Conservation (phyloP, 352 stramenopile species). For the Pythium rishiriense region DNA sequence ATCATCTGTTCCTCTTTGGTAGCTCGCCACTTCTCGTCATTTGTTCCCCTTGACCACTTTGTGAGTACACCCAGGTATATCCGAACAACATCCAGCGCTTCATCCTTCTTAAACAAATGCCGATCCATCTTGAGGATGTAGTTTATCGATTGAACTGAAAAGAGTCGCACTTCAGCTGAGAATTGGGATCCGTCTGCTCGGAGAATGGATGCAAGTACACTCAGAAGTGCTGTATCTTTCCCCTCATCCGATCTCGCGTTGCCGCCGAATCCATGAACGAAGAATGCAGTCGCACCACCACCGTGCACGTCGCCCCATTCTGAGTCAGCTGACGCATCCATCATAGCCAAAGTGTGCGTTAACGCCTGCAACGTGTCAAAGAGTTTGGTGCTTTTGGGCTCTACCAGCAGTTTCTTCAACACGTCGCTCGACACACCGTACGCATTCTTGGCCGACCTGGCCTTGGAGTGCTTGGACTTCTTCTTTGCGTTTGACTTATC, state of each 20-base stretch:
- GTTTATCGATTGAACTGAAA: constrained; percentile 82
- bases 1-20: constrained; percentile 56
- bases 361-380: constrained; percentile 71
- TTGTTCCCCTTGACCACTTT: constrained; percentile 27
- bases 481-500: constrained; percentile 43
- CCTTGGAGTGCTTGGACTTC: constrained; percentile 26
- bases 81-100: constrained; percentile 44
- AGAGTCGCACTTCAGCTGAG: constrained; percentile 45
- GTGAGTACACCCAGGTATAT: constrained; percentile 60
- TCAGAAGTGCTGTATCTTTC: constrained; percentile 65
- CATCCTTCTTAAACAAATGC: constrained; percentile 50
- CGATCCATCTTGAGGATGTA: constrained; percentile 86
- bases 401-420: constrained; percentile 49
- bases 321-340: constrained; percentile 76
- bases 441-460: constrained; percentile 31
- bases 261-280: constrained; percentile 56
- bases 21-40: neutral
- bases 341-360: constrained; percentile 84
- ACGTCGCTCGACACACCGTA: constrained; percentile 74
- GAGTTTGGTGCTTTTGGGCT: constrained; percentile 53
- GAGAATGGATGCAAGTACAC: constrained; percentile 56
- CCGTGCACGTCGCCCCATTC: constrained; percentile 60
- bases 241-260: constrained; percentile 25
- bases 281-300: constrained; percentile 39
- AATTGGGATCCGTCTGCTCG: constrained; percentile 38